Conservation (phyloP, 495 filamentous ascomycete species). For the Hypoxylon intermedium region DNA sequence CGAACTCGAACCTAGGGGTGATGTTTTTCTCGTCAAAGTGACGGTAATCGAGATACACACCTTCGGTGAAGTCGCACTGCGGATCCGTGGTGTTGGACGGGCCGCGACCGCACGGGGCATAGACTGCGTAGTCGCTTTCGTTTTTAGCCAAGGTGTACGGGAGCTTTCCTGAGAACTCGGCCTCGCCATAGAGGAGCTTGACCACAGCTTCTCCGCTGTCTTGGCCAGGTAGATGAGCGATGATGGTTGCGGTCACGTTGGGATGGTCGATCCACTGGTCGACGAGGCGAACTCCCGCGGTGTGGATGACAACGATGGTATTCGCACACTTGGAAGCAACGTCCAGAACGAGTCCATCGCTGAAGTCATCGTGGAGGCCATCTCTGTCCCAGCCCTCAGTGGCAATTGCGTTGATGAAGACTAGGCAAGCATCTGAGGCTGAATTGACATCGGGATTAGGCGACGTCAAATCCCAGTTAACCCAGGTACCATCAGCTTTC, state of each 20-base stretch:
- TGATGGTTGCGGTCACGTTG: slow-evolving; percentile 68
- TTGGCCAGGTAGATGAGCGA: slow-evolving; percentile 68
- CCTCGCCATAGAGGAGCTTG: slow-evolving; percentile 65
- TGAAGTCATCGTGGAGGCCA: slow-evolving; percentile 56
- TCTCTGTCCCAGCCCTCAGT: slow-evolving; percentile 62
- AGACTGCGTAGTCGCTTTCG: slow-evolving; percentile 65
- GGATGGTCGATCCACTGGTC: slow-evolving; percentile 67
- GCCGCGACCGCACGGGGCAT: slow-evolving; percentile 48
- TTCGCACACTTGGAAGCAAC: slow-evolving; percentile 65
- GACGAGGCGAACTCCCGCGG: slow-evolving; percentile 63
- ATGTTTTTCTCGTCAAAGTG: slow-evolving; percentile 70
- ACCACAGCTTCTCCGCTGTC: slow-evolving; percentile 65
- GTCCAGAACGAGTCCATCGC: slow-evolving; percentile 61
- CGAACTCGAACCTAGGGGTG: slow-evolving; percentile 72
- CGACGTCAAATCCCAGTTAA: slow-evolving; percentile 57
- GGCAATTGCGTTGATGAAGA: slow-evolving; percentile 69
- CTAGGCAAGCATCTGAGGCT: slow-evolving; percentile 69
- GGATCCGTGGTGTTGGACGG: slow-evolving; percentile 52
- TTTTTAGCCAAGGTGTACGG: slow-evolving; percentile 73
- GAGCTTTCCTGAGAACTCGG: slow-evolving; percentile 67
- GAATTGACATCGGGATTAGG: slow-evolving; percentile 49
- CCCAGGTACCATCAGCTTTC: slow-evolving; percentile 61
- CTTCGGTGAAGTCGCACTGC: slow-evolving; percentile 68
- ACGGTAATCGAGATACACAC: slow-evolving; percentile 70
- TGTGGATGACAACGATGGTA: slow-evolving; percentile 69